phyloP scores from a whole-genome alignment of 805 yeast genomes.

The Candida awuae region DNA sequence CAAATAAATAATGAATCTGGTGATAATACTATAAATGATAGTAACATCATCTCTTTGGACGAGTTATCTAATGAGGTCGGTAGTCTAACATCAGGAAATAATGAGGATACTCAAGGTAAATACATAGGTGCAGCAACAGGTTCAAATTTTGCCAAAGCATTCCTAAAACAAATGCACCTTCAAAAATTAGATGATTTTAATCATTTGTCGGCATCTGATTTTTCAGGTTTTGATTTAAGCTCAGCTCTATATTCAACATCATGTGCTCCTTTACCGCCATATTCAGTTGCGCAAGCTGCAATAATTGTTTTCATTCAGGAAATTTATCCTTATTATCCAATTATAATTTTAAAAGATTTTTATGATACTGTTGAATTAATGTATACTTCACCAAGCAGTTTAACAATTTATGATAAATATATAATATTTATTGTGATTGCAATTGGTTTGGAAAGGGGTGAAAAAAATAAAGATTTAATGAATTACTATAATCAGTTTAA shows the following conservation, averaged over 20 bases:
- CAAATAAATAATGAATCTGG: not conserved
- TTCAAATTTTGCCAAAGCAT: conserved; percentile 18
- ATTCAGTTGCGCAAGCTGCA: conserved; percentile 11
- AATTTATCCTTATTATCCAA: conserved; percentile 18
- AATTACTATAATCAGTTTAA: conserved; percentile 14
- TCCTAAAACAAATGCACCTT: conserved; percentile 18
- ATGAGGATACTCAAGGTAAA: conserved; percentile 15
- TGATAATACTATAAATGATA: not conserved
- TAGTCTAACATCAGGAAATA: conserved; percentile 16
- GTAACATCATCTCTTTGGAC: conserved; percentile 12
- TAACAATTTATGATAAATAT: conserved; percentile 18
- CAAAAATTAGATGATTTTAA: conserved; percentile 12
- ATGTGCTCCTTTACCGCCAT: conserved; percentile 19
- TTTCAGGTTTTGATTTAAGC: conserved; percentile 13
- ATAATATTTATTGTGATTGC: conserved; percentile 20
- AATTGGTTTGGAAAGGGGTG: conserved; percentile 12
- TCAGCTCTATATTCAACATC: conserved; percentile 10
- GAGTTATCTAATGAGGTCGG: conserved; percentile 22
- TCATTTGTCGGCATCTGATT: conserved; percentile 3
- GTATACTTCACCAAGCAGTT: conserved; percentile 10
- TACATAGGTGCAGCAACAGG: conserved; percentile 22
- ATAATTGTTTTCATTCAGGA: conserved; percentile 15
- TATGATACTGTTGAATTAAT: conserved; percentile 9
- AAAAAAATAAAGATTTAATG: conserved; percentile 2
- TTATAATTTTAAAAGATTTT: conserved; percentile 13